Percentiles rank a stretch among this genome's conserved stretches.
Conservation (phyloP, 2,329 filamentous ascomycete species). For the Diplodia corticola region DNA sequence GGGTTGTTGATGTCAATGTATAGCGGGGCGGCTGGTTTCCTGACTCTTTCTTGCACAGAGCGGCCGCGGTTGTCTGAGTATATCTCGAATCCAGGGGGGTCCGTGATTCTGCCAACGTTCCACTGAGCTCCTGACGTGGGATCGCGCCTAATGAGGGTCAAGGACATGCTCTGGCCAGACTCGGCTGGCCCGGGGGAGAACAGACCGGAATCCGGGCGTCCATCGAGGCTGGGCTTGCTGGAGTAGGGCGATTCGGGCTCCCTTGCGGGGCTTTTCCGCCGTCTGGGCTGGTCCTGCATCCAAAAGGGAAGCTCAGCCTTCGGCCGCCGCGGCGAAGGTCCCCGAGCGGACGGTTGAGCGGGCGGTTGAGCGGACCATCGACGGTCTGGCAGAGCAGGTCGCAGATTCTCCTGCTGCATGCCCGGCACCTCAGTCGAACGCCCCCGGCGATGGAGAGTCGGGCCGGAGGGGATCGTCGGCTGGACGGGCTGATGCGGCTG, state of each 20-base stretch:
- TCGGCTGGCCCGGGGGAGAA: neutral
- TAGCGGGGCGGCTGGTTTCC: slow-evolving; percentile 44
- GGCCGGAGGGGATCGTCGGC: slow-evolving; percentile 1
- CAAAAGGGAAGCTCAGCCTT: slow-evolving; percentile 13
- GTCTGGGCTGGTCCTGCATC: slow-evolving; percentile 12
- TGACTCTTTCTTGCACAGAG: slow-evolving; percentile 25
- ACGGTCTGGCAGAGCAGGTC: slow-evolving; percentile 2
- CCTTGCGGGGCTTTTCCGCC: slow-evolving; percentile 1
- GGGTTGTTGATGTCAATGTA: slow-evolving; percentile 60
- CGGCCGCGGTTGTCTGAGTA: slow-evolving; percentile 41
- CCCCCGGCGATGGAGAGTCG: slow-evolving; percentile 4
- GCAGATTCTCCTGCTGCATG: slow-evolving; percentile 10
- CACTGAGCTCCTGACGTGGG: slow-evolving; percentile 51
- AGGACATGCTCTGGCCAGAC: slow-evolving; percentile 28
- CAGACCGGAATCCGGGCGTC: neutral
- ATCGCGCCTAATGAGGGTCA: slow-evolving; percentile 55
- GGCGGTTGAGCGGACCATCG: slow-evolving; percentile 18
- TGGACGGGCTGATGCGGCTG: neutral
- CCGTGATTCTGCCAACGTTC: slow-evolving; percentile 53
- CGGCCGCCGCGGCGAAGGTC: neutral
- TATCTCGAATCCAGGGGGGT: slow-evolving; percentile 46
- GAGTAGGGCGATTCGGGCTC: slow-evolving; percentile 3
- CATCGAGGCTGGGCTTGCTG: neutral
- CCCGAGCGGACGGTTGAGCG: neutral
- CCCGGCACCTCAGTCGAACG: slow-evolving; percentile 2